These are phyloP conservation scores for Termitomyces sp. DNA, from an alignment of 768 basidiomycete genomes.

Conservation along the genomic window DNA sequence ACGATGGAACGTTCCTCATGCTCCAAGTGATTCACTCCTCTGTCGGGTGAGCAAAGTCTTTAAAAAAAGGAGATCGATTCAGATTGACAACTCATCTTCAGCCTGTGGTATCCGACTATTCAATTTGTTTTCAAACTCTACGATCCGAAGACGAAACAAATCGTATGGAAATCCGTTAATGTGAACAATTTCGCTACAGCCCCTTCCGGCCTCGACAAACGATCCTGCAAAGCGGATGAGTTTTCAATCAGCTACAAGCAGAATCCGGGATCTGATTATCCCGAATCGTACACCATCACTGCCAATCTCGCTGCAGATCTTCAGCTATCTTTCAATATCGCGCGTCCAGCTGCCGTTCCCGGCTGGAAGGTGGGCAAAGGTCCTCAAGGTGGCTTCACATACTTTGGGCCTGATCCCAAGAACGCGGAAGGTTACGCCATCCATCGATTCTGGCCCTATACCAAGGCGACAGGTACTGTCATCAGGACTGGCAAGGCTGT, in stretches of 20 bases:
- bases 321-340: conserved; percentile 73
- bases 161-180: conserved; percentile 84
- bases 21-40: conserved; percentile 22
- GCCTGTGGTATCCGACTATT: conserved; percentile 90
- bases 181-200: conserved; percentile 76
- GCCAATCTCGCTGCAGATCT: conserved; percentile 79
- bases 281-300: conserved; percentile 77
- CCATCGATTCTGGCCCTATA: conserved; percentile 8
- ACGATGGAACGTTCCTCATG: conserved; percentile 9
- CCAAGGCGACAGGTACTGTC: conserved; percentile 51
- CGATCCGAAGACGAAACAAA: conserved; percentile 72
- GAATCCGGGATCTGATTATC: conserved; percentile 49
- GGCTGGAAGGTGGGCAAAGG: conserved; percentile 94
- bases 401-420: conserved; percentile 27
- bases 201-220: conserved; percentile 77
- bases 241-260: conserved; percentile 71
- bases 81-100: conserved; percentile 26
- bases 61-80: conserved; percentile 9
- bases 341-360: conserved; percentile 63
- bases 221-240: conserved; percentile 82
- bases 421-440: conserved; percentile 8
- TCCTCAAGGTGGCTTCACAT: conserved; percentile 83
- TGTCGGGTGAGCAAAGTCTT: conserved; percentile 18
- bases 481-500: conserved; percentile 62
- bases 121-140: conserved; percentile 91